Conservation (phyloP, 1,139 yeast species). For the Pneumocystis carinii region DNA sequence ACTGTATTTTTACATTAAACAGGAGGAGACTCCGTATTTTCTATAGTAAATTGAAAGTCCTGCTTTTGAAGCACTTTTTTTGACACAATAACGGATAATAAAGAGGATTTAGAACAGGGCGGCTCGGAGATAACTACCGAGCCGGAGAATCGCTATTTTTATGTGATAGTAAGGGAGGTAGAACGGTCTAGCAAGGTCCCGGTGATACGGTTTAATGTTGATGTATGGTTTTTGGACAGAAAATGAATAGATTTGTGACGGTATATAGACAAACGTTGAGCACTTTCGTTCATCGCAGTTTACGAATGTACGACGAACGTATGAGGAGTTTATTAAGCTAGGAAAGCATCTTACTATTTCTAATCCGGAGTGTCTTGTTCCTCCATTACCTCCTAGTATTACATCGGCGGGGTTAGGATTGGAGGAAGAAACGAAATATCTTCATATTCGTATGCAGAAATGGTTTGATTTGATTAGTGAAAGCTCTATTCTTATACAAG, state of each 20-base stretch:
- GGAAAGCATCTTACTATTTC: slow-evolving; percentile 66
- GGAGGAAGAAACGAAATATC: slow-evolving; percentile 56
- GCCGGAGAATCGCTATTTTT: not conserved
- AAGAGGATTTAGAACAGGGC: not conserved
- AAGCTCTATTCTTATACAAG: slow-evolving; percentile 68
- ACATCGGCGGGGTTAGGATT: slow-evolving; percentile 74
- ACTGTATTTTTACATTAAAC: not conserved
- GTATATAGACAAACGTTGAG: slow-evolving; percentile 41
- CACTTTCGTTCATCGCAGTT: slow-evolving; percentile 58
- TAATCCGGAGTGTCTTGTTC: slow-evolving; percentile 84
- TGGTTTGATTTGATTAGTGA: slow-evolving; percentile 69
- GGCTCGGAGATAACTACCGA: not conserved
- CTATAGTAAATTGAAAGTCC: not conserved
- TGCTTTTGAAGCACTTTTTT: not conserved
- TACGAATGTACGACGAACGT: slow-evolving; percentile 67
- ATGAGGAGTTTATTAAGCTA: slow-evolving; percentile 58
- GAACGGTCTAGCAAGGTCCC: not conserved
- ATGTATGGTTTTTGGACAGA: not conserved
- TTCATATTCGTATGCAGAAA: slow-evolving; percentile 50
- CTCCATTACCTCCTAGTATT: slow-evolving; percentile 60
- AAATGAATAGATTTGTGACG: not conserved
- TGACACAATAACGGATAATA: not conserved
- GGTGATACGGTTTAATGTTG: not conserved
- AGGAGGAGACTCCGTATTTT: not conserved
- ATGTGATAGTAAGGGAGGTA: not conserved